Evolutionary conservation across 768 basidiomycete species (phyloP), one percentile per base, ranked within the genome.

Genomic region (Mycena latifolia): DNA sequence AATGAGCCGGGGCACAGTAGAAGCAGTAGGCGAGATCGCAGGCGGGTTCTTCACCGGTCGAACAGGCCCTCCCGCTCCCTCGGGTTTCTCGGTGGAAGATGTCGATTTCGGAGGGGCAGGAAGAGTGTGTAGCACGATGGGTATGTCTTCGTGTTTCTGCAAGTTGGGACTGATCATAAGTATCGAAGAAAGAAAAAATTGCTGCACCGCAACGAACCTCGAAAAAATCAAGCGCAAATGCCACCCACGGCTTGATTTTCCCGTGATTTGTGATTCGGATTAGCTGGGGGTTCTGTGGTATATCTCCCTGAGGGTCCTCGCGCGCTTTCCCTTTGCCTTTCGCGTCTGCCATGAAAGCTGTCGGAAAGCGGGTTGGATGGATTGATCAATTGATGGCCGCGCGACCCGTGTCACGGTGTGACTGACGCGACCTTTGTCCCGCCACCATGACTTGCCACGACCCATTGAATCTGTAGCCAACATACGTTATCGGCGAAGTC

Each of bases 1-100:
- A 39, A 96, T 81, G 10, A 96, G 82, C 0, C 90, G 86, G 0
- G 92, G 88, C 6, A 88, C 83, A 10, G 79, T 74, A 0, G 78
- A 69, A 0, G 86, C 82, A 3, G 80, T 77, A 18, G 75, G 73
- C 4, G 77, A 77, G 50, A 77, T 72, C 33, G 72, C 50, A 48
- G 67, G 56, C 61, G 54, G 69, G 67, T 46, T 28, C 43, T 41
- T 20, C 61, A 28, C 55, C 29, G 59, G 41, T 57, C 62, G 57
- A 37, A 39, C 50, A 52, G 54, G 48, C 46, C 25, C 59, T 50
- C 25, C 59, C 4, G 58, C 24, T 50, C 56, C 37, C n/a, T 48
- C 59, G 25, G 53, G 7, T 29, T 35, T 64, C 17, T 69, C 60
- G 25, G 57, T 48, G 45, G 35, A n/a, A 47, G 61, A 31, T 43